phyloP scores from a whole-genome alignment of 495 filamentous ascomycete genomes.

The Daldinia concentrica region DNA sequence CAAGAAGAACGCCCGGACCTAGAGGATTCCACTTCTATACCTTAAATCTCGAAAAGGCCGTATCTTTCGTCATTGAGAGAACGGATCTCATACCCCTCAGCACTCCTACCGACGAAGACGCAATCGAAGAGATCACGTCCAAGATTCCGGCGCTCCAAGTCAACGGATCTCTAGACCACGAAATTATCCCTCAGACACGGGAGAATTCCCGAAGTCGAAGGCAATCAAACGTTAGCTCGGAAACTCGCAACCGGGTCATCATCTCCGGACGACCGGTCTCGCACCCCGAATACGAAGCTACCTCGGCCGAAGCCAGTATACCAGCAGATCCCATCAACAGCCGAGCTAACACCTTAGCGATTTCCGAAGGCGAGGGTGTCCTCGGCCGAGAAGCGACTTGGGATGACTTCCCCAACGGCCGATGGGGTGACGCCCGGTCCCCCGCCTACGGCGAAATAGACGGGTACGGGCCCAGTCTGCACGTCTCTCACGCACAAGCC shows the following conservation, averaged over 20 bases:
- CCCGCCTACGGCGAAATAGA: slow-evolving; percentile 96
- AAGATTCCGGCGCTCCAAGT: slow-evolving; percentile 50
- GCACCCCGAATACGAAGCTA: slow-evolving; percentile 71
- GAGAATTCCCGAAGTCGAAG: slow-evolving; percentile 44
- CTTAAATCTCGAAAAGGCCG: slow-evolving; percentile 93
- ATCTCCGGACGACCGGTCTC: slow-evolving; percentile 66
- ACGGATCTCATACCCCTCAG: slow-evolving; percentile 79
- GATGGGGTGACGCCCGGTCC: slow-evolving; percentile 91
- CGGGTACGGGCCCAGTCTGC: slow-evolving; percentile 90
- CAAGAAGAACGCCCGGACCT: slow-evolving; percentile 60
- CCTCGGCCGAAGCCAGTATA: slow-evolving; percentile 69
- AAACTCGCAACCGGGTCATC: slow-evolving; percentile 85
- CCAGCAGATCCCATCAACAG: slow-evolving; percentile 67
- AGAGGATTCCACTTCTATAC: slow-evolving; percentile 98
- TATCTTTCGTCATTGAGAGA: slow-evolving; percentile 89
- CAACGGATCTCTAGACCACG: slow-evolving; percentile 48
- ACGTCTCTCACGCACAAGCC: slow-evolving; percentile 80
- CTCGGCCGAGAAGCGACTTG: slow-evolving; percentile 95
- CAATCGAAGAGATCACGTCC: slow-evolving; percentile 59
- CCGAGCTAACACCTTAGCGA: slow-evolving; percentile 84
- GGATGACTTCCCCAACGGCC: slow-evolving; percentile 98
- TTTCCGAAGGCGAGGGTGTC: slow-evolving; percentile 90
- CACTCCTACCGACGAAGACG: slow-evolving; percentile 57
- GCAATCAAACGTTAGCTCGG: slow-evolving; percentile 63
- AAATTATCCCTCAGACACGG: slow-evolving; percentile 31